A percentile compares a stretch with the other conserved stretches of the same genome.
phyloP scores from a whole-genome alignment of 192 early-diverging fungal species.

The Coemansia sp. region DNA sequence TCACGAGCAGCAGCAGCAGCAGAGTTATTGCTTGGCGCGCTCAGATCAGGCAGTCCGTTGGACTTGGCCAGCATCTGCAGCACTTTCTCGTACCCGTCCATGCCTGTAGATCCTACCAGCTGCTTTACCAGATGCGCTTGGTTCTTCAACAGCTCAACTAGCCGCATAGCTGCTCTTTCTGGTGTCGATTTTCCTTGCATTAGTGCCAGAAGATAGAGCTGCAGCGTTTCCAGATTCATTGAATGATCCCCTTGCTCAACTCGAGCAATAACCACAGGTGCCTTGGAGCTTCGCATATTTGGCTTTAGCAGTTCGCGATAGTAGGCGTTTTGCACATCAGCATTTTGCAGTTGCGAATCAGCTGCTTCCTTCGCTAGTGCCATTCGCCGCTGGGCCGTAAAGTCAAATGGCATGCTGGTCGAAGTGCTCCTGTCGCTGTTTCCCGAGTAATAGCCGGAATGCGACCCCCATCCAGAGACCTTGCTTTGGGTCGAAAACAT shows the following conservation, averaged over 20 bases:
- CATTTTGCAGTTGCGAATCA: conserved; percentile 18
- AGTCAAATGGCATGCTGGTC: conserved; percentile 18
- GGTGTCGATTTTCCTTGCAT: conserved; percentile 43
- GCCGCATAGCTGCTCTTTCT: conserved; percentile 44
- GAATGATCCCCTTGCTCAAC: conserved; percentile 44
- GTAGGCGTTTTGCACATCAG: conserved; percentile 43
- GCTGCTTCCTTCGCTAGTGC: conserved; percentile 32
- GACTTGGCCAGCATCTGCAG: conserved; percentile 44
- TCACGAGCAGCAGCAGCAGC: no score
- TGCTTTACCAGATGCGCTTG: conserved; percentile 40
- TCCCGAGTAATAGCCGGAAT: conserved; percentile 20
- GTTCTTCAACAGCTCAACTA: conserved; percentile 41
- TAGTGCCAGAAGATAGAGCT: conserved; percentile 46
- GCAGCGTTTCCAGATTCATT: conserved; percentile 38
- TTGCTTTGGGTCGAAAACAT: conserved; percentile 31
- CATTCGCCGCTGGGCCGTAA: conserved; percentile 30
- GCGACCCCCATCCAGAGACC: conserved; percentile 38
- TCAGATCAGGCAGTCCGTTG: conserved; percentile 2
- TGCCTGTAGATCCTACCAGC: conserved; percentile 26
- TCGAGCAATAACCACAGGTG: conserved; percentile 42
- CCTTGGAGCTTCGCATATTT: conserved; percentile 23
- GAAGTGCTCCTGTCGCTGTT: conserved; percentile 1
- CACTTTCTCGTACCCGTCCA: conserved; percentile 36
- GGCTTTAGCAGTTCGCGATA: conserved; percentile 47
- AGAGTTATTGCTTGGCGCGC: not conserved